Conservation (phyloP, 2,329 filamentous ascomycete species). For the Coccinonectria pachysandricola region DNA sequence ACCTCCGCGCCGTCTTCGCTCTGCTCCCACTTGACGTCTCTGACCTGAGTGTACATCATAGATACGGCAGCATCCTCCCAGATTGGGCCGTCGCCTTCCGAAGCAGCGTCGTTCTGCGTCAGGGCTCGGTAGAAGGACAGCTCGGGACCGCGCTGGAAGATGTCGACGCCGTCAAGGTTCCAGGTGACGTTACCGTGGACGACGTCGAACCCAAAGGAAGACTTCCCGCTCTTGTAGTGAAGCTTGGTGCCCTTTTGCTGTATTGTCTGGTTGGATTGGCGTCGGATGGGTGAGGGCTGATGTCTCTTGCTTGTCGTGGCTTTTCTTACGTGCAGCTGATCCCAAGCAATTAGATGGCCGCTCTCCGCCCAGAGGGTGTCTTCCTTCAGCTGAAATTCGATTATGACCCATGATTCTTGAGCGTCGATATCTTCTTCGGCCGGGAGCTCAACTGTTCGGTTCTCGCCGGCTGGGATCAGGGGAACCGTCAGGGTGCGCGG, state of each 20-base stretch:
- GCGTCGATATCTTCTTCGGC: accelerated
- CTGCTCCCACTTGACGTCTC: conserved; percentile 24
- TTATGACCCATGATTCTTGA: conserved; percentile 1
- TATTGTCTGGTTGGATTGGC: no score
- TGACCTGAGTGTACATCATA: conserved; percentile 34
- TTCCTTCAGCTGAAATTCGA: conserved; percentile 4
- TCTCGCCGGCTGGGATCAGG: neutral
- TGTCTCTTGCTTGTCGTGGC: no score
- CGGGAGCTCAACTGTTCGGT: neutral
- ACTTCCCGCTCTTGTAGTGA: conserved; percentile 24
- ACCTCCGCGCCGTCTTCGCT: conserved; percentile 27
- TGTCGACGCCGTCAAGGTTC: no score
- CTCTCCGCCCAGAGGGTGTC: neutral
- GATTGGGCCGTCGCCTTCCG: conserved; percentile 45
- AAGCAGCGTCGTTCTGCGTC: conserved; percentile 54
- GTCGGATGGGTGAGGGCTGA: no score
- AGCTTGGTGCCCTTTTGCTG: no score
- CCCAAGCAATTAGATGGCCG: conserved; percentile 5
- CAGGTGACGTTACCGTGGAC: no score
- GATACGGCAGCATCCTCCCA: conserved; percentile 43
- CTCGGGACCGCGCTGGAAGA: no score
- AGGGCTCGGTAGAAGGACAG: conserved; percentile 54
- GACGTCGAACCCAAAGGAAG: conserved; percentile 36
- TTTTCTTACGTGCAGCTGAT: no score
- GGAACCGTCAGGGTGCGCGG: neutral